Conservation (phyloP, 768 basidiomycete species). For the Tylopilus sp. region DNA sequence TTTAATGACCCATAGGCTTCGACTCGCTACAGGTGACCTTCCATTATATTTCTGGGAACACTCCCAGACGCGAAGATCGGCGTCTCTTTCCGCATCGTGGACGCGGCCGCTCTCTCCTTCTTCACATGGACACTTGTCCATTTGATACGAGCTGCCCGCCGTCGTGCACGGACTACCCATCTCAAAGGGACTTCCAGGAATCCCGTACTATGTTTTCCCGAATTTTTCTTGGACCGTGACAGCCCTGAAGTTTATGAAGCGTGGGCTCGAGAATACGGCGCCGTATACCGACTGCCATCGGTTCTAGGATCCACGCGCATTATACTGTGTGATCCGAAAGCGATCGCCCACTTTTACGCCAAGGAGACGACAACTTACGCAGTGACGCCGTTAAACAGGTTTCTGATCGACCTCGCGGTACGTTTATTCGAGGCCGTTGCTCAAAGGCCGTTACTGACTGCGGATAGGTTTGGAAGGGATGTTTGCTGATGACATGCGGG, state of each 20-base stretch:
- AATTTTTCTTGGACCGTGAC: constrained; percentile 25
- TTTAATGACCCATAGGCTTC: background rate
- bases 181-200: constrained; percentile 44
- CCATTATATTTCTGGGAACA: background rate
- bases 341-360: constrained; percentile 49
- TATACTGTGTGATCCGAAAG: constrained; percentile 46
- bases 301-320: constrained; percentile 37
- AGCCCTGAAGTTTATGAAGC: constrained; percentile 40
- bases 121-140: constrained; percentile 16
- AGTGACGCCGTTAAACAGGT: constrained; percentile 21
- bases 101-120: constrained; percentile 11
- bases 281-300: constrained; percentile 41
- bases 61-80: background rate
- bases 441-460: background rate
- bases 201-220: constrained; percentile 40
- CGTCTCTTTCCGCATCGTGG: constrained; percentile 1
- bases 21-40: background rate
- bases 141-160: constrained; percentile 5
- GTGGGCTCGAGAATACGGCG: constrained; percentile 48
- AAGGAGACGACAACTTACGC: constrained; percentile 43
- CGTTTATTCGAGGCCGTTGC: background rate
- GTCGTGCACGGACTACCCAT: constrained; percentile 26
- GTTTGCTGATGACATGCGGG: constrained; percentile 18
- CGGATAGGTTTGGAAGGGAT: constrained; percentile 7
- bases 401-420: constrained; percentile 31